Base-by-base conservation (phyloP, 345 rosid genomes). In the Eucalyptus cloeziana region DNA sequence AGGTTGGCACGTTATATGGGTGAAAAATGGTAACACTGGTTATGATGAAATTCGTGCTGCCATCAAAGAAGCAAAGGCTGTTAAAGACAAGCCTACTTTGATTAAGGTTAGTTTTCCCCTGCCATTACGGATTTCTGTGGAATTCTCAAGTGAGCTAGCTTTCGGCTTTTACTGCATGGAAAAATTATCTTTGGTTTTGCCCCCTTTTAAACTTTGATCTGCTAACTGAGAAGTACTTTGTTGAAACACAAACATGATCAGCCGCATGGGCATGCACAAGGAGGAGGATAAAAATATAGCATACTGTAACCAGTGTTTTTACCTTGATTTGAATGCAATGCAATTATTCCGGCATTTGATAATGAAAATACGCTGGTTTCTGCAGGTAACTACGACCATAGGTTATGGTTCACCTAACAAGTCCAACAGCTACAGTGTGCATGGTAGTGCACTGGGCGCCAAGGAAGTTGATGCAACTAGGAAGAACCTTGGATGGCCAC, bases 1-100 rank as follows among this genome's bases (percentile, higher is more conserved):
- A 88, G 99, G 99, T 50, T 98, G 99, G 99, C 99, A 98, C 89
- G 99, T 98, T 71, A 97, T 98, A 90, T 96, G 99, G 99, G 99
- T 98, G 92, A 97, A 98, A 96, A 97, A 97, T 89, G 99, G 99
- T 89, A 97, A 98, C 96, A 97, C 94, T 86, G 99, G 99, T 76
- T 98, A 97, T 89, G 99, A 97, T 90, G 99, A 97, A n/a, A 97
- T 98, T 87, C 97, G 99, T 87, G 98, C 99, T 92, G 99, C 99
- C 90, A 96, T 98, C 83, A 95, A 96, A 95, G 99, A 98, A 93
- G 99, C 99, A 79, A 98, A 98, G 94, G 90, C 99, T 86, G 99
- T 98, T 54, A 98, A 90, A 80, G 99, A 98, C 94, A 98, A 95
- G 88, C 99, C 99, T 50, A 96, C 97, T 88, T 86, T 96, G 94